phyloP scores from a whole-genome alignment of 805 yeast genomes.

The Candida manassasensis region DNA sequence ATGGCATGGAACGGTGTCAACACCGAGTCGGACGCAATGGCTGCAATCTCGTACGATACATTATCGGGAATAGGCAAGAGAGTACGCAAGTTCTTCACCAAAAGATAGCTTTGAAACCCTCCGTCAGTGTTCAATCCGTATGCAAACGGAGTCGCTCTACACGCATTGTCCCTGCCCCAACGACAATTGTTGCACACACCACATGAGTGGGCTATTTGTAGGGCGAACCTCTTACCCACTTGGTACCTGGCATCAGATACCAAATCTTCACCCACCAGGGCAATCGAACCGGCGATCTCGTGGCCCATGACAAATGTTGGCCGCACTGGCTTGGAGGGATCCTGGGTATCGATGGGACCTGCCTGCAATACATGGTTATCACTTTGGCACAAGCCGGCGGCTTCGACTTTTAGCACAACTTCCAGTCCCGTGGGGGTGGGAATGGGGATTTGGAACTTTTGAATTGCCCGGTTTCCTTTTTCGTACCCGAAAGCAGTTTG shows the following conservation, averaged over 20 bases:
- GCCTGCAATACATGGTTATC: constrained; percentile 34
- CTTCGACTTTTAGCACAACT: constrained; percentile 36
- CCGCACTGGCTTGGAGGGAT: constrained; percentile 11
- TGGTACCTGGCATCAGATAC: constrained; percentile 18
- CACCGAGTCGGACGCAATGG: constrained; percentile 39
- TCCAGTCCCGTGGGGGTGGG: constrained; percentile 24
- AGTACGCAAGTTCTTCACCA: constrained; percentile 30
- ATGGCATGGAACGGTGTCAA: constrained; percentile 42
- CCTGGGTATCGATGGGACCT: constrained; percentile 14
- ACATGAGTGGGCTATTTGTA: constrained; percentile 28
- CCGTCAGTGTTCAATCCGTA: constrained; percentile 38
- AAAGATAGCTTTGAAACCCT: constrained; percentile 37
- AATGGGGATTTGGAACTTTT: constrained; percentile 27
- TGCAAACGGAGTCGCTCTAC: constrained; percentile 19
- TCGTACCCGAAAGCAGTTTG: constrained; percentile 33
- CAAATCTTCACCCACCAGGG: constrained; percentile 24
- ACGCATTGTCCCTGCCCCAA: constrained; percentile 29
- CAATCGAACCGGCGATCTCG: constrained; percentile 38
- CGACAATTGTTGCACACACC: constrained; percentile 34
- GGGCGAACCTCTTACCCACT: constrained; percentile 26
- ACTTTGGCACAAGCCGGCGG: constrained; percentile 41
- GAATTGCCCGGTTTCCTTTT: constrained; percentile 21
- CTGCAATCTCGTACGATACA: constrained; percentile 36
- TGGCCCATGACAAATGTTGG: constrained; percentile 40
- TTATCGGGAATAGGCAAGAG: constrained; percentile 37